These are phyloP conservation scores for Candida sanyaensis DNA, from an alignment of 1,139 yeast species.

Conservation along the genomic window DNA sequence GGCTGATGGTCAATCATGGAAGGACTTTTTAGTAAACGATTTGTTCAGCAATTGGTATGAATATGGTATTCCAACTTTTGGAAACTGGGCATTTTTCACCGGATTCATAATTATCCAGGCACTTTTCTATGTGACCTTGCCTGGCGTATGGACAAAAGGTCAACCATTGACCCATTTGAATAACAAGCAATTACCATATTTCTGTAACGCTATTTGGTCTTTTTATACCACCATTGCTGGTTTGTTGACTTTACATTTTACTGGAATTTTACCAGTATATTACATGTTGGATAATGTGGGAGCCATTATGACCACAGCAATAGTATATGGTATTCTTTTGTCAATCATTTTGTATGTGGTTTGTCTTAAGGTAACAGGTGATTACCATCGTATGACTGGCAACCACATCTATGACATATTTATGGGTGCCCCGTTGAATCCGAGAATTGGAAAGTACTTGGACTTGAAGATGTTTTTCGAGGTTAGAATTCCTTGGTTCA, in stretches of 20 bases:
- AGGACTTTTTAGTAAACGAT: constrained; percentile 47
- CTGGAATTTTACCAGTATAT: constrained; percentile 72
- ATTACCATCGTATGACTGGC: constrained; percentile 89
- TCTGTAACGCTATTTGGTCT: constrained; percentile 87
- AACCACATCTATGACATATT: constrained; percentile 87
- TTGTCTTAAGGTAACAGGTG: constrained; percentile 66
- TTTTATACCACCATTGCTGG: constrained; percentile 68
- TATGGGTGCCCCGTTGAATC: constrained; percentile 97
- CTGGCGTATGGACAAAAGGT: constrained; percentile 95
- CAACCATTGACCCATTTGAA: constrained; percentile 84
- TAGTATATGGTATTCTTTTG: constrained; percentile 69
- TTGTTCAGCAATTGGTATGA: constrained; percentile 48
- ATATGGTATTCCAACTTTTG: constrained; percentile 68
- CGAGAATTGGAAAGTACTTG: constrained; percentile 81
- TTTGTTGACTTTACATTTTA: constrained; percentile 63
- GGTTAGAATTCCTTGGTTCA: constrained; percentile 96
- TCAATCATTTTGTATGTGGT: constrained; percentile 63
- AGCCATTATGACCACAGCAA: constrained; percentile 90
- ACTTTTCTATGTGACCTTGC: constrained; percentile 78
- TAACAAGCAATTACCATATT: constrained; percentile 82
- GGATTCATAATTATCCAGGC: constrained; percentile 72
- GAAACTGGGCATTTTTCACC: constrained; percentile 71
- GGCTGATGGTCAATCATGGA: constrained; percentile 55
- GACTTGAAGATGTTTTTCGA: constrained; percentile 97
- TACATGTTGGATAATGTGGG: constrained; percentile 82